Evolutionary conservation across 2,329 filamentous ascomycete genomes (phyloP).

Genomic region (Nannizziopsis barbatae): DNA sequence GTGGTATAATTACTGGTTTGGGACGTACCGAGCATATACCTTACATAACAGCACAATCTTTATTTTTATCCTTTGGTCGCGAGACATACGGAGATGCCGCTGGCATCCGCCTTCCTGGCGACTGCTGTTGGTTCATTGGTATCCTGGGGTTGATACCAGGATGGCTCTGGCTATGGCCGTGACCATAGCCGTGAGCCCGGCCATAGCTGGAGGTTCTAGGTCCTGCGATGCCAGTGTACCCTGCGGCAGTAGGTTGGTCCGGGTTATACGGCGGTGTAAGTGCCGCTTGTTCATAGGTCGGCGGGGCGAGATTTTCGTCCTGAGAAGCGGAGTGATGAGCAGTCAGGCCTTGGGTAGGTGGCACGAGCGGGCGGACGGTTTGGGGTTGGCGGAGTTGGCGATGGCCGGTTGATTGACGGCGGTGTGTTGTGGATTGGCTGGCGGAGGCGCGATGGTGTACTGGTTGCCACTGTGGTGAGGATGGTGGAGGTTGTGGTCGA

Average conservation of each 20-base stretch:
- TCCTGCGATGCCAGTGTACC: slow-evolving; percentile 10
- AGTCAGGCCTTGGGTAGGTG: slow-evolving; percentile 21
- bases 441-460: not conserved
- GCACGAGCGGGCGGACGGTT: slow-evolving; percentile 26
- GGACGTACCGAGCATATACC: not conserved
- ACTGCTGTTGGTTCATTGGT: not conserved
- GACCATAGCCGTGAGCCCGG: no score
- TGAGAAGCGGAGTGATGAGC: slow-evolving; percentile 24
- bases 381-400: slow-evolving; percentile 15
- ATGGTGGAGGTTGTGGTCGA: slow-evolving; percentile 2
- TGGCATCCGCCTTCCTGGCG: not conserved
- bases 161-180: no score
- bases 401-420: slow-evolving; percentile 15
- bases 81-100: not conserved
- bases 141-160: no score
- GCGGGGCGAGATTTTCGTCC: slow-evolving; percentile 47
- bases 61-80: slow-evolving; percentile 26
- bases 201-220: slow-evolving; percentile 13
- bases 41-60: slow-evolving; percentile 37
- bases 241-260: not conserved
- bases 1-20: not conserved
- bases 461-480: slow-evolving; percentile 4
- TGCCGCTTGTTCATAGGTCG: slow-evolving; percentile 55
- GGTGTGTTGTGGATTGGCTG: not conserved
- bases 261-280: slow-evolving; percentile 43